Percentiles rank a stretch among this genome's conserved stretches.
Evolutionary conservation across 2,329 filamentous ascomycete genomes (phyloP).

Genomic region (Chaetomiaceae sp.): DNA sequence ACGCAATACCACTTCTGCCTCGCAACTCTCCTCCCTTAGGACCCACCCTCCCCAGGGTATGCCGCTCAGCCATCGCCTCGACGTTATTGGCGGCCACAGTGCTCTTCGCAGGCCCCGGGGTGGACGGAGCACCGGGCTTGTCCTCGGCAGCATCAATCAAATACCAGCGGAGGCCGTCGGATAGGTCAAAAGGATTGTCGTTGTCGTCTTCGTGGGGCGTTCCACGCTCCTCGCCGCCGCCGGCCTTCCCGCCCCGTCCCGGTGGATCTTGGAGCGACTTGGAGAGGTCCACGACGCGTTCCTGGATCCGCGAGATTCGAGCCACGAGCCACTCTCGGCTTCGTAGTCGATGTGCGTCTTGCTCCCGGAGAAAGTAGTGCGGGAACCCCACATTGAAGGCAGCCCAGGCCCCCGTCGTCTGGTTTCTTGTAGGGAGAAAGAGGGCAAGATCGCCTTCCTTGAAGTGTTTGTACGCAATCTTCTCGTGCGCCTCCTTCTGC

Average conservation of each 20-base stretch:
- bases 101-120: slow-evolving; percentile 82
- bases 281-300: slow-evolving; percentile 86
- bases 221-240: slow-evolving; percentile 40
- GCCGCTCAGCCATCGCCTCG: slow-evolving; percentile 72
- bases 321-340: slow-evolving; percentile 94
- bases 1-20: slow-evolving; percentile 35
- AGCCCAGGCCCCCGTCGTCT: slow-evolving; percentile 91
- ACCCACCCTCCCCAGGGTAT: slow-evolving; percentile 39
- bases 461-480: slow-evolving; percentile 93
- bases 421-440: slow-evolving; percentile 90
- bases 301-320: slow-evolving; percentile 83
- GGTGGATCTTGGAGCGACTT: slow-evolving; percentile 58
- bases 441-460: slow-evolving; percentile 93
- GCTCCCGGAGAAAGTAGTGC: slow-evolving; percentile 92
- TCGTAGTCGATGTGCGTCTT: slow-evolving; percentile 78
- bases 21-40: slow-evolving; percentile 36
- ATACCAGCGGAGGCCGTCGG: slow-evolving; percentile 93
- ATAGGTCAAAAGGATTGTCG: slow-evolving; percentile 95
- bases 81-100: slow-evolving; percentile 85
- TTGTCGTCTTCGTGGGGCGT: slow-evolving; percentile 63
- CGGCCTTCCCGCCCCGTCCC: slow-evolving; percentile 12
- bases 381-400: slow-evolving; percentile 97
- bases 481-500: slow-evolving; percentile 84
- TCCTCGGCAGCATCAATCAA: slow-evolving; percentile 90
- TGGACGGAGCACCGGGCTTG: slow-evolving; percentile 85